Evolutionary conservation across 2,329 filamentous ascomycete genomes (phyloP).

Genomic region (Epichloe gansuensis): DNA sequence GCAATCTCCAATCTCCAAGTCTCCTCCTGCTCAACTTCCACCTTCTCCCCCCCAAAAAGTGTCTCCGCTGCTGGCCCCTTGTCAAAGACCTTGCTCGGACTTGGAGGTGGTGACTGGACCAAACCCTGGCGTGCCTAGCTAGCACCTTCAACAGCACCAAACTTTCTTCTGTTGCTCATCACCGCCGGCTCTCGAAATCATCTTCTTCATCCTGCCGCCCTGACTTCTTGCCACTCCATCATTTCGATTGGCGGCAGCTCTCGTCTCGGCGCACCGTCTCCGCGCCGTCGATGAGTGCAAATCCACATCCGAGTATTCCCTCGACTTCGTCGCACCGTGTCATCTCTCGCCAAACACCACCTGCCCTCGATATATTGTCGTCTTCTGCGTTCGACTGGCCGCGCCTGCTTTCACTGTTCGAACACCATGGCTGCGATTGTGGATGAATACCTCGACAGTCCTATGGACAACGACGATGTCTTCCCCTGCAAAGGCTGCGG

Average conservation of each 20-base stretch:
- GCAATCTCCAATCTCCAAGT: too few relatives aligned
- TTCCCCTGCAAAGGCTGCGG: slow-evolving; percentile 90
- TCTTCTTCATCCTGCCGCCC: neutral
- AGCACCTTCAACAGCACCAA: neutral
- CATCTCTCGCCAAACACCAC: neutral
- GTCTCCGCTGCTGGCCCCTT: neutral
- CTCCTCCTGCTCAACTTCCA: too few relatives aligned
- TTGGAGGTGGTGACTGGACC: neutral
- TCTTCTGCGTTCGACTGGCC: neutral
- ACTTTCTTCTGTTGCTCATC: slow-evolving; percentile 1
- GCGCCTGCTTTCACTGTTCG: neutral
- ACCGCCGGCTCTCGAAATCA: neutral
- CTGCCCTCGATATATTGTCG: neutral
- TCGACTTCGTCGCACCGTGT: neutral
- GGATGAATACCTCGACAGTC: slow-evolving; percentile 49
- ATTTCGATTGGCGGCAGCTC: neutral
- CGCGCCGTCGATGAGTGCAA: slow-evolving; percentile 1
- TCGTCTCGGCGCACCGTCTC: neutral
- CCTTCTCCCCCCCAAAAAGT: too few relatives aligned
- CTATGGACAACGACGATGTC: slow-evolving; percentile 67
- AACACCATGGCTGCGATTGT: slow-evolving; percentile 34
- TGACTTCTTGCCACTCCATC: neutral
- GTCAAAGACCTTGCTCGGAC: neutral
- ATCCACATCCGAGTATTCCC: neutral
- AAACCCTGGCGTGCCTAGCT: neutral